Conservation (phyloP, 805 yeast genomes). For the Torulaspora microellipsoides region DNA sequence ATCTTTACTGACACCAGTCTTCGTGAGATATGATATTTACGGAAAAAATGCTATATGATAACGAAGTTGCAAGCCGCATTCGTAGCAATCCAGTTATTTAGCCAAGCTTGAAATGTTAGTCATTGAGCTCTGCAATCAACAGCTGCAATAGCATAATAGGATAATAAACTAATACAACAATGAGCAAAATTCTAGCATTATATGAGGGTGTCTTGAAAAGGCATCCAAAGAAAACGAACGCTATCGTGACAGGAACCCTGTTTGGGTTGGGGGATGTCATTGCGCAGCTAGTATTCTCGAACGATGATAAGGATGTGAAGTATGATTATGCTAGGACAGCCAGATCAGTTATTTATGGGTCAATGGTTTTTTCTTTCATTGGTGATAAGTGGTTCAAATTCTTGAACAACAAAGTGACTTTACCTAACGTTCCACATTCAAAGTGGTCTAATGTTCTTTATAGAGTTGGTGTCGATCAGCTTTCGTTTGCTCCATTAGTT, state of each 20-base stretch:
- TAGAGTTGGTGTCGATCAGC: conserved; percentile 68
- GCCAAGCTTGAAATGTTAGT: too few species aligned
- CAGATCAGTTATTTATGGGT: conserved; percentile 68
- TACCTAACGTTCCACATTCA: conserved; percentile 33
- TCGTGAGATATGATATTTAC: too few species aligned
- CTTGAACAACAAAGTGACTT: conserved; percentile 39
- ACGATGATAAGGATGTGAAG: conserved; percentile 6
- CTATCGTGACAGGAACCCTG: conserved; percentile 50
- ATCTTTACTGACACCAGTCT: too few species aligned
- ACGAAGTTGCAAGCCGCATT: too few species aligned
- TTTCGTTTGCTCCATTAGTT: conserved; percentile 70
- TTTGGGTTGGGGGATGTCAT: conserved; percentile 73
- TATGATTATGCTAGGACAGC: conserved; percentile 54
- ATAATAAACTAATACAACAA: not conserved
- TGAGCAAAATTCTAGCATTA: conserved; percentile 16
- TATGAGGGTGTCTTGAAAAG: conserved; percentile 32
- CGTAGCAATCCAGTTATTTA: too few species aligned
- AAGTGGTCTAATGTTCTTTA: conserved; percentile 36
- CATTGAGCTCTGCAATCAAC: not conserved
- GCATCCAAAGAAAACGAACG: conserved; percentile 52
- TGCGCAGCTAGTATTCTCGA: conserved; percentile 57
- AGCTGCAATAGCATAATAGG: not conserved
- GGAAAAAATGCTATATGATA: too few species aligned
- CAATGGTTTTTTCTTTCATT: conserved; percentile 67
- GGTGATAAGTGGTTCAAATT: conserved; percentile 67